phyloP scores from a whole-genome alignment of 1,284 basidiomycete genomes.

The Naganishia cerealis region DNA sequence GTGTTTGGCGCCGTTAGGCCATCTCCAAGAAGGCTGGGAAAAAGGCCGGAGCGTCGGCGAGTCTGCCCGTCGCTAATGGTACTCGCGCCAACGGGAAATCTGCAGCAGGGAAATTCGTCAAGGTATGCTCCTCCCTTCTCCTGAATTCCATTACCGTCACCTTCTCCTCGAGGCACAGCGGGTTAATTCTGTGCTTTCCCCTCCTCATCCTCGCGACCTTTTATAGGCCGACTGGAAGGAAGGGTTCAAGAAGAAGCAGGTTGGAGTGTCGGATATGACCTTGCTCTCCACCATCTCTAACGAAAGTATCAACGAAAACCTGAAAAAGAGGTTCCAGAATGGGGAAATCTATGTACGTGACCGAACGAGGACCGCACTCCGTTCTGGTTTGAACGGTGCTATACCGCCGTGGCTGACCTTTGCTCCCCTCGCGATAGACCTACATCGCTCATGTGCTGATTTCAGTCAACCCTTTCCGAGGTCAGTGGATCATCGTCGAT shows the following conservation, averaged over 20 bases:
- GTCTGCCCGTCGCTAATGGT: constrained; percentile 63
- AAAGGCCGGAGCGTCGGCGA: constrained; percentile 63
- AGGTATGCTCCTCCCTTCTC: constrained; percentile 35
- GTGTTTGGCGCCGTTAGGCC: constrained; percentile 59
- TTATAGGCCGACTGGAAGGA: constrained; percentile 95
- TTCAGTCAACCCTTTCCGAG: constrained; percentile 96
- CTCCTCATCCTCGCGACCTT: background rate
- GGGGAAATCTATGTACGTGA: constrained; percentile 80
- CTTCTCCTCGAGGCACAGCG: constrained; percentile 55
- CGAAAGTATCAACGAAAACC: constrained; percentile 95
- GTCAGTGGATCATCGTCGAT: constrained; percentile 55
- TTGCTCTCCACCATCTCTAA: constrained; percentile 95
- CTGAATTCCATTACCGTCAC: background rate
- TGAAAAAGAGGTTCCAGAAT: constrained; percentile 92
- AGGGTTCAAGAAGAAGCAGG: constrained; percentile 95
- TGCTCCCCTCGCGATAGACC: constrained; percentile 57
- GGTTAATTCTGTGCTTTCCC: constrained; percentile 66
- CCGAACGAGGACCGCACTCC: background rate
- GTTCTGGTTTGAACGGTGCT: background rate
- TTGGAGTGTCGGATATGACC: constrained; percentile 98
- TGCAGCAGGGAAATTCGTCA: constrained; percentile 50
- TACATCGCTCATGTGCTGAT: constrained; percentile 98
- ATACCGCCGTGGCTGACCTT: background rate
- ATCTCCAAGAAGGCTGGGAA: constrained; percentile 88
- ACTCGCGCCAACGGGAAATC: constrained; percentile 37